Percentiles rank a stretch among this genome's conserved stretches.
phyloP scores from a whole-genome alignment of 2,329 filamentous ascomycete species.

The Talaromyces rugulosus region DNA sequence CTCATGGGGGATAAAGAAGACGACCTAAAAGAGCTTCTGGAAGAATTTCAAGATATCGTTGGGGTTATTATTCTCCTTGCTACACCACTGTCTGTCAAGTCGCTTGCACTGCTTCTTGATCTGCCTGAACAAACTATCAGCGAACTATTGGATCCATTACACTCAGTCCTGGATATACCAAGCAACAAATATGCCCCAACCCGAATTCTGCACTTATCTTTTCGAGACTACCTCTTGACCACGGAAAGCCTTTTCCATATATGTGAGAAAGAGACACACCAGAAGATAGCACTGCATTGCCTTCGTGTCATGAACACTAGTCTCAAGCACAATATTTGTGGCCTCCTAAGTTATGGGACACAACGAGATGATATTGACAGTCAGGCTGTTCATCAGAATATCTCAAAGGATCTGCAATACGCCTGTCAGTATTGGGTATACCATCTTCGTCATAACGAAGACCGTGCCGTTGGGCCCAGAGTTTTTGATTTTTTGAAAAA shows the following conservation, averaged over 20 bases:
- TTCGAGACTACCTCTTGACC: constrained; percentile 29
- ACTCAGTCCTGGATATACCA: constrained; percentile 19
- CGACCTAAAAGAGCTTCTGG: constrained; percentile 9
- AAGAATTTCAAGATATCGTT: constrained; percentile 20
- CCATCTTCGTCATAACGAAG: constrained; percentile 18
- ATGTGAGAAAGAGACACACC: constrained; percentile 27
- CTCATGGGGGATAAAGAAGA: constrained; percentile 15
- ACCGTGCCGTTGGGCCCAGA: background rate
- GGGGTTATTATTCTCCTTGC: constrained; percentile 20
- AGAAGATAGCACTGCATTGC: constrained; percentile 23
- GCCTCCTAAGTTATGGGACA: constrained; percentile 6
- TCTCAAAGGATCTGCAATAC: constrained; percentile 22
- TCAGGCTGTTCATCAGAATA: constrained; percentile 10
- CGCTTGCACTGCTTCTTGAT: constrained; percentile 15
- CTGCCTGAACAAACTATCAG: constrained; percentile 9
- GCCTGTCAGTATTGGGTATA: constrained; percentile 25
- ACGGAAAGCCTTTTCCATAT: constrained; percentile 21
- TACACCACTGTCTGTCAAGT: constrained; percentile 17
- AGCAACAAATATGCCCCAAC: constrained; percentile 9
- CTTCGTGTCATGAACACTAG: constrained; percentile 16
- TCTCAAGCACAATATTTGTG: constrained; percentile 18
- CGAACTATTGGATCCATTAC: constrained; percentile 7
- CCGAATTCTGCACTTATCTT: constrained; percentile 25
- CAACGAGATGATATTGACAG: constrained; percentile 10
- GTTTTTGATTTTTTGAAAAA: constrained; percentile 17